Evolutionary conservation across 306 rosid genomes (phyloP), one percentile per base, ranked within the genome.

Genomic region (Hippophae tibetana): DNA sequence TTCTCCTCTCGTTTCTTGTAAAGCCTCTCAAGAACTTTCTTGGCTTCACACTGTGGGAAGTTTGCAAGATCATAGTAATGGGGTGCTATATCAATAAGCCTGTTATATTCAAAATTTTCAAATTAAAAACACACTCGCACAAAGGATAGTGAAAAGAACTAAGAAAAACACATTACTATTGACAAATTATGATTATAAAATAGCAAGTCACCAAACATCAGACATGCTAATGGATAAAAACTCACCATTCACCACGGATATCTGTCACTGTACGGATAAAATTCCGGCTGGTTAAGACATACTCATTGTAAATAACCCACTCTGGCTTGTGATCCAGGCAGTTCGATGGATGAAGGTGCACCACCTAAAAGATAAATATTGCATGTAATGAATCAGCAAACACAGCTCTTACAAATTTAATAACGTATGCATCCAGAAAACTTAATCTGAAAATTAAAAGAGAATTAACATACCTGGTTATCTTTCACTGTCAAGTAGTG

Each of bases 321-420:
- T 82, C 85, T 0, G 94, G 94, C 70, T 82, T 82, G 79, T 86
- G 86, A 66, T 86, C 85, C 72, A 80, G 72, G 65, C 86, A 80
- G 69, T 73, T 80, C 7, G 94, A 86, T 6, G 94, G 94, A 80
- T 86, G 94, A 67, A 86, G 74, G 70, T 86, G 89, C 62, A 82
- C 86, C 70, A 84, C 87, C 92, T 84, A 43, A 41, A 62, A 53
- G 53, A 56, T 41, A 66, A 45, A 3, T 45, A 45, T 3, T 49
- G 27, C n/a, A 12, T 13, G 38, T 51, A 57, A 13, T 10, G 3
- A 10, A 6, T 23, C 46, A 10, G 3, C 26, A 10, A 57, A 13
- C 41, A 41, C 27, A 41, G 23, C 5, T 9, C 43, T 14, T 3
- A 56, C 6, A 57, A 1, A 25, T 8, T 23, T 26, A 27, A 23